Evolutionary conservation across 2,329 filamentous ascomycete genomes (phyloP), one percentile per base, ranked within the genome.

Genomic region (Beauveria caledonica): DNA sequence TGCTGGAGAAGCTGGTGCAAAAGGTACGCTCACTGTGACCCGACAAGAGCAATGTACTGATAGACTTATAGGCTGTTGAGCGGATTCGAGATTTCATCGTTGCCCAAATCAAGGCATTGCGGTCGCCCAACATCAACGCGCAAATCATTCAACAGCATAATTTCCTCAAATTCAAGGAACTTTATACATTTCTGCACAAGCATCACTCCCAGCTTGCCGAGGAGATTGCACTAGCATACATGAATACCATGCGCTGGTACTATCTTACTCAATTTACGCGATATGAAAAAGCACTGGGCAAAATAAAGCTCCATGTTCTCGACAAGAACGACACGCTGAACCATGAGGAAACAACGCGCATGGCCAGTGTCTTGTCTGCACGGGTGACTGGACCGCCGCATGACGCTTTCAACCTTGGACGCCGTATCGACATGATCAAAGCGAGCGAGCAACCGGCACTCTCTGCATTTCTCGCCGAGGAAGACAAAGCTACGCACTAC

Each of bases 241-340:
- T 95, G 77, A 96, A 97, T 72, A 99, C 95, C 0, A 99, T 99
- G 91, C 86, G 92, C 58, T 99, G 94, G 94, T 99, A 99, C 70
- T 97, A 97, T 71, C 76, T 88, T 58, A 94, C 89, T 65, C 90
- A 97, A 71, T 99, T 99, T 70, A 86, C 84, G 3, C 86, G 93
- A 39, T 99, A 99, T 72, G 86, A 89, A 64, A 86, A 87, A 66
- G 87, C 94, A 0, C 79, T 99, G 6, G 87, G 88, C 60, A 95
- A 91, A 72, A 81, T 99, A 62, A 93, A 89, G 68, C 73, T 97
- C 3, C 92, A 97, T 69, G 73, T 81, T 5, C 80, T 96, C 62
- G 93, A 97, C 69, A 92, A 88, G 69, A 86, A 87, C 65, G 92
- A 97, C 69, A 82, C 91, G 0, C 78, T 99, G 4, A 92, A 89